A percentile compares a stretch with the other conserved stretches of the same genome.
Evolutionary conservation across 2,329 filamentous ascomycete genomes (phyloP).

Genomic region (Fusarium haematococcum): DNA sequence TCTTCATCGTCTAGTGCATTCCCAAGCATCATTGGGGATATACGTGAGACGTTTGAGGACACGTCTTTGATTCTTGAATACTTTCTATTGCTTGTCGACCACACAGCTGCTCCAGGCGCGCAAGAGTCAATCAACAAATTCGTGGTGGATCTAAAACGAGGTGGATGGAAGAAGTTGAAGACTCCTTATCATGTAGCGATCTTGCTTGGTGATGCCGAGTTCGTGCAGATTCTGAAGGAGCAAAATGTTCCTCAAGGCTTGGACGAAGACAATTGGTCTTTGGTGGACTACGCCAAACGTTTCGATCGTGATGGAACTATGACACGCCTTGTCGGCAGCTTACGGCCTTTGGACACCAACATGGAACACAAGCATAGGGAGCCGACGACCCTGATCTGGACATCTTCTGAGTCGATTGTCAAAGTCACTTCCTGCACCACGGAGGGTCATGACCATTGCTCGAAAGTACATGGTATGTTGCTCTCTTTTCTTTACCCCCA

Average conservation of each 20-base stretch:
- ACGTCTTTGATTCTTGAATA: background rate
- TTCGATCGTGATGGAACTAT: background rate
- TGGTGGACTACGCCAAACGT: background rate
- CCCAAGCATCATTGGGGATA: background rate
- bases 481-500: background rate
- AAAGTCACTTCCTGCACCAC: background rate
- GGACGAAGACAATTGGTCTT: background rate
- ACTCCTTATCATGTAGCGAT: background rate
- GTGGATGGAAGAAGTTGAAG: background rate
- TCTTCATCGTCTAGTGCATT: background rate
- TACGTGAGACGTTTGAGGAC: background rate
- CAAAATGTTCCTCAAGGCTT: background rate
- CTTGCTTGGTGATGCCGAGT: background rate
- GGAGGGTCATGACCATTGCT: background rate
- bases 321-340: background rate
- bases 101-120: rapidly evolving
- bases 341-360: background rate
- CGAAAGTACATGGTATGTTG: background rate
- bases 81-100: background rate
- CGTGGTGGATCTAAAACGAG: background rate
- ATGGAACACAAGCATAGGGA: background rate
- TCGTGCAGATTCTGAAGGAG: background rate
- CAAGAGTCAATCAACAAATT: background rate
- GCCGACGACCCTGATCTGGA: background rate
- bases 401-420: background rate